Evolutionary conservation across 179 eudicot species (phyloP).

Genomic region (Monotropa hypopitys): DNA sequence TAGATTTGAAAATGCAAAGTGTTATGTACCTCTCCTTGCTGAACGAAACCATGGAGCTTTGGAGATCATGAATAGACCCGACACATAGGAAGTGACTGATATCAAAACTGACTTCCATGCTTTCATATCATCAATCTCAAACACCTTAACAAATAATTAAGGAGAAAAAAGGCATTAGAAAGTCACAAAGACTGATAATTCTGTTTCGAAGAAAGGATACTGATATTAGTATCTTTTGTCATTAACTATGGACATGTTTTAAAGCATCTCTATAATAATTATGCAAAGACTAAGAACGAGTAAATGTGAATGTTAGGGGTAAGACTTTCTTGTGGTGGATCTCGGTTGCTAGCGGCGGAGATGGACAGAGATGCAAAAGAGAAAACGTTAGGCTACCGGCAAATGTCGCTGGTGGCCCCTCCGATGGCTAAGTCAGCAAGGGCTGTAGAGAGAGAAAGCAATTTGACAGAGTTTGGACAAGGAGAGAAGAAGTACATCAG

Average conservation of each 20-base stretch:
- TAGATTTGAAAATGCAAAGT: too few species aligned
- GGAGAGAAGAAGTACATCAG: too few species aligned
- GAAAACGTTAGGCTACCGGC: too few species aligned
- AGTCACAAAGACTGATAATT: not conserved
- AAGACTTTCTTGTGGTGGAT: too few species aligned
- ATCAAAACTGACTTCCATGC: conserved; percentile 73
- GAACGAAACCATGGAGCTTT: conserved; percentile 88
- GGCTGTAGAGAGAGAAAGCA: too few species aligned
- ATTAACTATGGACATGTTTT: not conserved
- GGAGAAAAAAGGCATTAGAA: conserved; percentile 1
- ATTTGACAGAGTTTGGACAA: too few species aligned
- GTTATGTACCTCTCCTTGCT: too few species aligned
- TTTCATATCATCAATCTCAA: conserved; percentile 80
- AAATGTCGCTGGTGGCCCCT: too few species aligned
- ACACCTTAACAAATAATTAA: conserved; percentile 37
- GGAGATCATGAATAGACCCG: conserved; percentile 75
- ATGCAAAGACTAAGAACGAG: not conserved
- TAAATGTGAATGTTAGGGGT: too few species aligned
- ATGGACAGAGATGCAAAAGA: too few species aligned
- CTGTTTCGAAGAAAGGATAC: not conserved
- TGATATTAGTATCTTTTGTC: not conserved
- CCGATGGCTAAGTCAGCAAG: too few species aligned
- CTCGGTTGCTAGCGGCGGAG: too few species aligned
- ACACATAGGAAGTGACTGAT: conserved; percentile 65
- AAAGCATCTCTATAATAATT: not conserved